These are phyloP conservation scores for Solanum ahanhuiri DNA, from an alignment of 257 asterid genomes.

Conservation along the genomic window DNA sequence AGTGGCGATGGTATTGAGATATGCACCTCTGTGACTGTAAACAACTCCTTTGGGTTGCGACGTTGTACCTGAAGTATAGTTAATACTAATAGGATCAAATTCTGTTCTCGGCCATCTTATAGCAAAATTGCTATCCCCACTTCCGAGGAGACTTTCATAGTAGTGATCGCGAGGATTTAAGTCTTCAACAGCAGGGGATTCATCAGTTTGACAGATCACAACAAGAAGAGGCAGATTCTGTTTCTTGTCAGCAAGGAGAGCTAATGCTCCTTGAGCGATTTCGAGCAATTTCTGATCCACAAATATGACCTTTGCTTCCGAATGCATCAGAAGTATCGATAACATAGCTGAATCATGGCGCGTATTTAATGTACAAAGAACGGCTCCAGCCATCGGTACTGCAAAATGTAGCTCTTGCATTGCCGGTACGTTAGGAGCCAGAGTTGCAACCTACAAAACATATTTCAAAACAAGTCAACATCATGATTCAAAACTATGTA, in stretches of 20 bases:
- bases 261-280: neutral
- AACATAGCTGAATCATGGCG: constrained; percentile 1
- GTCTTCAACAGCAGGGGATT: neutral
- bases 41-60: constrained; percentile 1
- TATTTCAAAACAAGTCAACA: neutral
- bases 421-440: constrained; percentile 1
- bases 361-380: neutral
- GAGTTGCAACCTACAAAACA: neutral
- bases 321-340: neutral
- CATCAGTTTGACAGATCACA: neutral
- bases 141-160: neutral
- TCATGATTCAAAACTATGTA: neutral
- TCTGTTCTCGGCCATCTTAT: neutral
- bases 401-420: constrained; percentile 5
- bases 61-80: constrained; percentile 1
- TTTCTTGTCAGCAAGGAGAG: neutral
- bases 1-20: neutral
- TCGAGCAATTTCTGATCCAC: neutral
- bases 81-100: neutral
- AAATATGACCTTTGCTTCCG: neutral
- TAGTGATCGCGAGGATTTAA: neutral
- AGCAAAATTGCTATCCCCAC: neutral
- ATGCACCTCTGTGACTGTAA: neutral
- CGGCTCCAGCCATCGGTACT: neutral
- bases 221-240: neutral